Evolutionary conservation across 306 rosid genomes (phyloP).

Genomic region (Urtica urens): DNA sequence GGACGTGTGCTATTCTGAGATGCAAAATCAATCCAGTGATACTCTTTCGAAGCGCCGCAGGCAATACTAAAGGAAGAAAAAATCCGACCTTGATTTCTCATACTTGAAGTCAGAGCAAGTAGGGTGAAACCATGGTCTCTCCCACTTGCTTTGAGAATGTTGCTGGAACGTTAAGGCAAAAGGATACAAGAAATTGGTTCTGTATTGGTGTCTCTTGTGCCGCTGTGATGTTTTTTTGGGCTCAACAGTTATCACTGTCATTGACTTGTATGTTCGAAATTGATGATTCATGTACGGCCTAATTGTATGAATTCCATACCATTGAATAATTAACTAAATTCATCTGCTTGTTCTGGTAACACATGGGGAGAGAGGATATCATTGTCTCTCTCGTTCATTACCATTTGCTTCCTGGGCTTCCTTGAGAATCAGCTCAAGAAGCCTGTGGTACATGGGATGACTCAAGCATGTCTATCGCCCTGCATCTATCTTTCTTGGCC

Average conservation of each 20-base stretch:
- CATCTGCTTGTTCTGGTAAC: too few relatives aligned
- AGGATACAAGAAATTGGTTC: neutral
- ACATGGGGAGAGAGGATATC: neutral
- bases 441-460: constrained; percentile 45
- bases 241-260: too few relatives aligned
- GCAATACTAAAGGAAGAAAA: constrained; percentile 21
- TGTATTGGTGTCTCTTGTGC: too few relatives aligned
- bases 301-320: too few relatives aligned
- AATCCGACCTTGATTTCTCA: constrained; percentile 1
- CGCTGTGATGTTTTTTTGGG: too few relatives aligned
- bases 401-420: constrained; percentile 32
- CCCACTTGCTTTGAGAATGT: constrained; percentile 1
- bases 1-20: constrained; percentile 30
- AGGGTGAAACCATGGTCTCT: neutral
- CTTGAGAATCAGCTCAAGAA: constrained; percentile 52
- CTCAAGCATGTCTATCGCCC: constrained; percentile 52
- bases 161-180: neutral
- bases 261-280: too few relatives aligned
- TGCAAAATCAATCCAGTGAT: constrained; percentile 25
- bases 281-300: too few relatives aligned
- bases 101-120: constrained; percentile 8
- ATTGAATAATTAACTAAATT: too few relatives aligned
- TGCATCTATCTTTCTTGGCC: constrained; percentile 28
- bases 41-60: constrained; percentile 27
- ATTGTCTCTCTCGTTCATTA: neutral